Evolutionary conservation across 1,139 yeast genomes (phyloP).

Genomic region (Pneumocystis oryctolagi): DNA sequence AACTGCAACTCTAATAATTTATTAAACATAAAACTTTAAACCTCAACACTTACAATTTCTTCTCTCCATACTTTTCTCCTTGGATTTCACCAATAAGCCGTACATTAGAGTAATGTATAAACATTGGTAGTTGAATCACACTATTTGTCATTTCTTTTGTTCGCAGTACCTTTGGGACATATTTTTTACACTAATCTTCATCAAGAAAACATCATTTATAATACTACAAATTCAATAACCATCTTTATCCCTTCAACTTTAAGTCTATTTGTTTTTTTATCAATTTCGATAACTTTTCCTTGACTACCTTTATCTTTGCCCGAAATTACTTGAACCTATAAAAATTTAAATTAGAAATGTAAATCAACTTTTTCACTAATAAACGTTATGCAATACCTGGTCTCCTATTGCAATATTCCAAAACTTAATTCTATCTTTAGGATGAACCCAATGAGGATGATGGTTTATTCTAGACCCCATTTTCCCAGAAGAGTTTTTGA

Average conservation of each 20-base stretch:
- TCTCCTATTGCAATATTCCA: slow-evolving; percentile 13
- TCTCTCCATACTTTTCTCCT: slow-evolving; percentile 1
- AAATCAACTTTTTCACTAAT: neutral
- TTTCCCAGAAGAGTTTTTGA: neutral
- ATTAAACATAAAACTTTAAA: neutral
- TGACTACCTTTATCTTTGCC: slow-evolving; percentile 7
- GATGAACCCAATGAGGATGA: neutral
- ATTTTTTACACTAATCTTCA: slow-evolving; percentile 1
- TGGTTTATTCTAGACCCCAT: neutral
- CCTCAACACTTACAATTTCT: neutral
- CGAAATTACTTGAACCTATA: slow-evolving; percentile 6
- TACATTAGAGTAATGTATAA: slow-evolving; percentile 11
- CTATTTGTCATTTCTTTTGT: neutral
- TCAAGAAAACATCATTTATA: neutral
- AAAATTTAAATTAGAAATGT: neutral
- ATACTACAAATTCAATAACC: neutral
- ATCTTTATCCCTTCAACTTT: slow-evolving; percentile 11
- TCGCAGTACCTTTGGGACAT: slow-evolving; percentile 5
- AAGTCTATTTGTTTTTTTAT: slow-evolving; percentile 7
- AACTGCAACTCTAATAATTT: slow-evolving; percentile 6
- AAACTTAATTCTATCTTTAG: slow-evolving; percentile 8
- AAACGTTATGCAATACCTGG: neutral
- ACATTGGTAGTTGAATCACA: slow-evolving; percentile 7
- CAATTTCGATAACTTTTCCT: slow-evolving; percentile 10
- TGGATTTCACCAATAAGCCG: slow-evolving; percentile 11